phyloP scores from a whole-genome alignment of 345 rosid genomes.

The Chamaenerion angustifolium region DNA sequence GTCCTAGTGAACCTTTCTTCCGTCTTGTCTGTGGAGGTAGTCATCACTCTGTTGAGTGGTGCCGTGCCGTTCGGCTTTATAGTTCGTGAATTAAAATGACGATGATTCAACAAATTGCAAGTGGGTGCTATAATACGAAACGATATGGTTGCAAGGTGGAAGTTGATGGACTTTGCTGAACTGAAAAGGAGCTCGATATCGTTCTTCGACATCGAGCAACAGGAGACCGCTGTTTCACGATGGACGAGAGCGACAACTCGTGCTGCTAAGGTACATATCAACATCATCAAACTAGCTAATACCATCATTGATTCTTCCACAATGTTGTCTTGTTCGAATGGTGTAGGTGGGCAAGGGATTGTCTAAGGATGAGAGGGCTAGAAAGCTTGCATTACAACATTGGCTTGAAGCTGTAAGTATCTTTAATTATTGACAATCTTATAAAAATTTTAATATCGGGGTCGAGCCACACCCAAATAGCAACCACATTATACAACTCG shows the following conservation, averaged over 20 bases:
- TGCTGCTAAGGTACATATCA: slow-evolving; percentile 59
- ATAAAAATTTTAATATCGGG: too few relatives aligned
- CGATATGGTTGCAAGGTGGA: slow-evolving; percentile 8
- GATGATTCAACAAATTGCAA: too few relatives aligned
- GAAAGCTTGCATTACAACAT: slow-evolving; percentile 83
- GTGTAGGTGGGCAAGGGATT: slow-evolving; percentile 80
- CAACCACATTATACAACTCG: too few relatives aligned
- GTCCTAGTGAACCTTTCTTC: too few relatives aligned
- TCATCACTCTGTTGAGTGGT: too few relatives aligned
- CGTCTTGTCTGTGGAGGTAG: too few relatives aligned
- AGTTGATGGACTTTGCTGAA: slow-evolving; percentile 72
- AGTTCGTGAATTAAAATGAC: too few relatives aligned
- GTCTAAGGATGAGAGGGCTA: slow-evolving; percentile 72
- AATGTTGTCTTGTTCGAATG: neutral
- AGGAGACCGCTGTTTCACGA: slow-evolving; percentile 72
- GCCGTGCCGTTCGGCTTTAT: too few relatives aligned
- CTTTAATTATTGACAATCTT: slow-evolving; percentile 4
- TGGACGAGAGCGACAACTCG: slow-evolving; percentile 85
- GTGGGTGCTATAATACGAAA: too few relatives aligned
- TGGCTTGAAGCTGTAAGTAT: slow-evolving; percentile 93
- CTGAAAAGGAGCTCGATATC: slow-evolving; percentile 86
- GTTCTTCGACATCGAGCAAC: slow-evolving; percentile 68
- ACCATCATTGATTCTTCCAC: too few relatives aligned
- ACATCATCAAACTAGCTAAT: too few relatives aligned
- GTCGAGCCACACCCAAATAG: too few relatives aligned